These are phyloP conservation scores for Massospora cicadina DNA, from an alignment of 371 early-diverging fungal genomes.

Conservation along the genomic window DNA sequence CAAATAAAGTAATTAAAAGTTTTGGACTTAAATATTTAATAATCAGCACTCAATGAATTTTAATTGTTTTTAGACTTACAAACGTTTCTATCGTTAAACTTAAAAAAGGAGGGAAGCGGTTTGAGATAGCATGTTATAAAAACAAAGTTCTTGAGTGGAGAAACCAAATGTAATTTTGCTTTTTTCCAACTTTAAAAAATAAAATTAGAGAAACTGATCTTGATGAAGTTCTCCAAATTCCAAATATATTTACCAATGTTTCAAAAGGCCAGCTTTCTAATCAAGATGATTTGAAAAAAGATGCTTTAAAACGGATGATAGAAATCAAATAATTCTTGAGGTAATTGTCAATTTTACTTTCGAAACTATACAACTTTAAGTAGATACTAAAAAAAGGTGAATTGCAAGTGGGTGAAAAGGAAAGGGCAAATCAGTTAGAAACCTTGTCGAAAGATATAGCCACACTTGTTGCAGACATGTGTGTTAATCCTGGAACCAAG, in stretches of 20 bases:
- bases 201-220: conserved; percentile 74
- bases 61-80: conserved; percentile 37
- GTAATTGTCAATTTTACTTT: too few relatives aligned
- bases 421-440: conserved; percentile 70
- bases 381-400: conserved; percentile 89
- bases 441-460: conserved; percentile 77
- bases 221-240: conserved; percentile 88
- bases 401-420: conserved; percentile 87
- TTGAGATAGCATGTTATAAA: conserved; percentile 96
- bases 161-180: conserved; percentile 52
- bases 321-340: conserved; percentile 64
- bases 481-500: conserved; percentile 87
- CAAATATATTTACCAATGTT: conserved; percentile 83
- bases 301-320: conserved; percentile 75
- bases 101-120: conserved; percentile 91
- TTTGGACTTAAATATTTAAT: not conserved
- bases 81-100: conserved; percentile 91
- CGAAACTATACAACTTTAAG: not conserved
- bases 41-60: not conserved
- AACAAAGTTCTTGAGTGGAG: conserved; percentile 98
- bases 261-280: conserved; percentile 90
- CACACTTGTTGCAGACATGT: conserved; percentile 78
- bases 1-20: conserved; percentile 10
- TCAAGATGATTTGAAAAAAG: conserved; percentile 67
- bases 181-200: not conserved